Evolutionary conservation across 2,329 filamentous ascomycete genomes (phyloP).

Genomic region (Onygenales sp.): DNA sequence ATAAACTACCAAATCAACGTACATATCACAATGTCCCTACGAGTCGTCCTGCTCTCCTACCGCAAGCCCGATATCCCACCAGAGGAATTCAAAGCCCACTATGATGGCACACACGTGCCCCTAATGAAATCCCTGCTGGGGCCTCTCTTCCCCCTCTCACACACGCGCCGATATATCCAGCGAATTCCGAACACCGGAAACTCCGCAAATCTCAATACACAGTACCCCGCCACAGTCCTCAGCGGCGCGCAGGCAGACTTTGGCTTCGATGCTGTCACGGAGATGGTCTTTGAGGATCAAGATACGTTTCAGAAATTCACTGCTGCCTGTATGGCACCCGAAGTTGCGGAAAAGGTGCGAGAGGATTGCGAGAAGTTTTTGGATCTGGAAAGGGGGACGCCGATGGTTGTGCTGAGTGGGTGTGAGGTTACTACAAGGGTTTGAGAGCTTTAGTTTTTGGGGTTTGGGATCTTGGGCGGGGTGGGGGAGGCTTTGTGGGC

Average conservation of each 20-base stretch:
- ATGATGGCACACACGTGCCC: background rate
- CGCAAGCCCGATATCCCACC: background rate
- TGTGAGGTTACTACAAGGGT: background rate
- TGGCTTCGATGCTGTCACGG: background rate
- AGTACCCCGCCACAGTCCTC: background rate
- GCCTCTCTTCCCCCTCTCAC: background rate
- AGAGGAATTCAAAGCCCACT: background rate
- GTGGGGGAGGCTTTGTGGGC: no score
- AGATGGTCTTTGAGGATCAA: background rate
- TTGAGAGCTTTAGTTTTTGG: background rate
- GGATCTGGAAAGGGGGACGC: background rate
- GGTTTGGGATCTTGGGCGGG: no score
- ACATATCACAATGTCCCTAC: background rate
- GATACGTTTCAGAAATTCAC: background rate
- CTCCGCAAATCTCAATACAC: background rate
- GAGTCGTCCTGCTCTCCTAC: background rate
- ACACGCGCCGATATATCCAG: background rate
- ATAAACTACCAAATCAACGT: background rate
- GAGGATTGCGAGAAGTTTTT: background rate
- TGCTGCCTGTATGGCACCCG: background rate
- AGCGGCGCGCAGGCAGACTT: background rate
- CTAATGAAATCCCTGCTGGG: background rate
- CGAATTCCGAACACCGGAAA: background rate
- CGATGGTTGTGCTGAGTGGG: background rate
- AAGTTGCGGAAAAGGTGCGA: background rate